Percentiles rank a stretch among this genome's conserved stretches.
Evolutionary conservation across 176 grass and related monocot species (phyloP).

Genomic region (Microstegium vimineum): DNA sequence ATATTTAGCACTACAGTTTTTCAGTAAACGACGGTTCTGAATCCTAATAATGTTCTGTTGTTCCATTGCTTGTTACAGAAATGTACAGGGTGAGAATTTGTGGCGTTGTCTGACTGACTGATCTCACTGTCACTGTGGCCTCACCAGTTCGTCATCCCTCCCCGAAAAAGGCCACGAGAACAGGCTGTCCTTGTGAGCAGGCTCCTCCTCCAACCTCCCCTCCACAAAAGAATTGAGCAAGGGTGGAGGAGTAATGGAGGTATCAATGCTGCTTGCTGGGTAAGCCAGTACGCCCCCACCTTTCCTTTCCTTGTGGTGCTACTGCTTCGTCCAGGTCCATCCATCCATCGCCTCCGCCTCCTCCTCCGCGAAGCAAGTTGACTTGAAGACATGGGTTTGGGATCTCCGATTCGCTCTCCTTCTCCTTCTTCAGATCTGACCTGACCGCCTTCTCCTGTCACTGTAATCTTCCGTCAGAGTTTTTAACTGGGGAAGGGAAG

Average conservation of each 20-base stretch:
- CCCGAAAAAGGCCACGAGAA: slow-evolving; percentile 1
- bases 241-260: slow-evolving; percentile 39
- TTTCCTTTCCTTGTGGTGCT: slow-evolving; percentile 6
- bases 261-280: slow-evolving; percentile 50
- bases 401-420: slow-evolving; percentile 4
- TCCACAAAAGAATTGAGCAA: slow-evolving; percentile 31
- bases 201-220: slow-evolving; percentile 32
- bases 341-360: slow-evolving; percentile 19
- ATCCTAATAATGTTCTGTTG: not conserved
- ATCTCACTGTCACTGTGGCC: slow-evolving; percentile 1
- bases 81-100: slow-evolving; percentile 22
- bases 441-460: not conserved
- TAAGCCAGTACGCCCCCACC: not conserved
- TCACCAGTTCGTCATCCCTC: not conserved
- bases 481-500: not conserved
- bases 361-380: slow-evolving; percentile 45
- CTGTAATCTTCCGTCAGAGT: slow-evolving; percentile 16
- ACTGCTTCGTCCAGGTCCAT: not conserved
- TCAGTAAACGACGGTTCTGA: not conserved
- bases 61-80: not conserved
- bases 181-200: slow-evolving; percentile 35
- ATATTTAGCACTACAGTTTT: not conserved
- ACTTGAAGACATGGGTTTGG: slow-evolving; percentile 34
- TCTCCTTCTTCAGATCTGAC: slow-evolving; percentile 14
- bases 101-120: not conserved